phyloP scores from a whole-genome alignment of 2,329 filamentous ascomycete genomes.

The Calonectria leucothoes region DNA sequence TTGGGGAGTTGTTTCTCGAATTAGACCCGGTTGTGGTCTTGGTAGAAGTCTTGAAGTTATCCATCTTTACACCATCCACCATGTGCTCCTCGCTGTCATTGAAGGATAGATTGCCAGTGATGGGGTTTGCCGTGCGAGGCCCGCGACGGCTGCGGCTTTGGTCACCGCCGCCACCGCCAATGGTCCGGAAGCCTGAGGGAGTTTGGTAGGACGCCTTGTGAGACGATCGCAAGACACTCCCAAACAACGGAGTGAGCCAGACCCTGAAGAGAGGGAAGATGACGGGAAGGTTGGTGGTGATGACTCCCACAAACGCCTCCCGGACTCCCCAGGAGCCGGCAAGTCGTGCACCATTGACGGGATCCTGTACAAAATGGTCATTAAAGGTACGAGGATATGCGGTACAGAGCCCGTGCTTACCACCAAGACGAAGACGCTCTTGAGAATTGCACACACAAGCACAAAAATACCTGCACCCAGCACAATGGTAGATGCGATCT shows the following conservation, averaged over 20 bases:
- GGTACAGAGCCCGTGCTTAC: constrained; percentile 35
- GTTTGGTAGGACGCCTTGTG: constrained; percentile 50
- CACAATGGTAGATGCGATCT: constrained; percentile 50
- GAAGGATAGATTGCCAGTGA: constrained; percentile 51
- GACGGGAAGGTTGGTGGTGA: constrained; percentile 54
- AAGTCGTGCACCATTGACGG: constrained; percentile 50
- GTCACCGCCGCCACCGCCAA: constrained; percentile 50
- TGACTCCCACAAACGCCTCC: constrained; percentile 55
- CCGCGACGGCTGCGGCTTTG: constrained; percentile 46
- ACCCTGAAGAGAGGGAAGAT: constrained; percentile 56
- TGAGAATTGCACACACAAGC: constrained; percentile 50
- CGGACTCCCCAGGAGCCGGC: constrained; percentile 54
- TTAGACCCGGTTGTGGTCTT: background rate
- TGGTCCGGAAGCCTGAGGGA: constrained; percentile 52
- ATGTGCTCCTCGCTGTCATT: constrained; percentile 54
- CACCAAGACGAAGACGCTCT: constrained; percentile 50
- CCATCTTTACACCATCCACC: constrained; percentile 55
- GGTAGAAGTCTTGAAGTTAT: constrained; percentile 42
- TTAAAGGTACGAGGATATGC: background rate
- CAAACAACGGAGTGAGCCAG: constrained; percentile 50
- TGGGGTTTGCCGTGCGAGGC: constrained; percentile 47
- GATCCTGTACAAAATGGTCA: constrained; percentile 43
- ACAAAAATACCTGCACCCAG: constrained; percentile 55
- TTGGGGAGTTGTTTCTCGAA: constrained; percentile 29
- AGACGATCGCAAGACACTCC: constrained; percentile 48